Conservation (phyloP, 176 grass and related monocot species). For the Zea luxurians region DNA sequence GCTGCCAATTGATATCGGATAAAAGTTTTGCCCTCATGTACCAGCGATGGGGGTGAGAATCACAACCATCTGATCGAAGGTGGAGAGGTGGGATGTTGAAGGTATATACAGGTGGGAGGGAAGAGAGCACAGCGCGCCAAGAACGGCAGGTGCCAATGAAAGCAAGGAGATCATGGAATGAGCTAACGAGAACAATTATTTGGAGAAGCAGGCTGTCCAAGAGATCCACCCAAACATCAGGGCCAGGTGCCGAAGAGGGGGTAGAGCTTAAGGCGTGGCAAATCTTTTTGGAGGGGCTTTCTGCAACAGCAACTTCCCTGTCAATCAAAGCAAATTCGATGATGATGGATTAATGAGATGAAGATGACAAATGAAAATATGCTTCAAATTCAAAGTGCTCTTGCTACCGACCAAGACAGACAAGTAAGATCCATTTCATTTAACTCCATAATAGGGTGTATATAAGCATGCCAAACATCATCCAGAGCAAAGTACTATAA, state of each 20-base stretch:
- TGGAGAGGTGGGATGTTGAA: conserved; percentile 48
- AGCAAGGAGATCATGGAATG: conserved; percentile 56
- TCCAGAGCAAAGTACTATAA: neutral
- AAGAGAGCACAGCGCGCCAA: conserved; percentile 41
- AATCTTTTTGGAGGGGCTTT: conserved; percentile 10
- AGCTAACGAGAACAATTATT: conserved; percentile 48
- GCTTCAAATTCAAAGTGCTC: neutral
- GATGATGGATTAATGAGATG: neutral
- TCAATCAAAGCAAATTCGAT: neutral
- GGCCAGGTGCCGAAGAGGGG: neutral
- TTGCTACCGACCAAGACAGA: neutral
- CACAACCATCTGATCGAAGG: neutral
- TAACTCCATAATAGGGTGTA: neutral
- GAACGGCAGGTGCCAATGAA: conserved; percentile 49
- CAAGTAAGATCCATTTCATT: neutral
- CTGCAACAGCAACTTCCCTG: conserved; percentile 15
- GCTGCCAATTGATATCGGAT: conserved; percentile 15
- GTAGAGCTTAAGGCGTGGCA: conserved; percentile 10
- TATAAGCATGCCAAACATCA: neutral
- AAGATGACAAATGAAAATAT: neutral
- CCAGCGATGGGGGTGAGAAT: neutral
- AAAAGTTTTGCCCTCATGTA: neutral
- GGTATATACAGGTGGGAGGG: conserved; percentile 26
- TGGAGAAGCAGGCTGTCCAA: conserved; percentile 48
- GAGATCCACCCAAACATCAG: conserved; percentile 45